Evolutionary conservation across 208 protist genomes (phyloP).

Genomic region (Trypanosoma melophagium): DNA sequence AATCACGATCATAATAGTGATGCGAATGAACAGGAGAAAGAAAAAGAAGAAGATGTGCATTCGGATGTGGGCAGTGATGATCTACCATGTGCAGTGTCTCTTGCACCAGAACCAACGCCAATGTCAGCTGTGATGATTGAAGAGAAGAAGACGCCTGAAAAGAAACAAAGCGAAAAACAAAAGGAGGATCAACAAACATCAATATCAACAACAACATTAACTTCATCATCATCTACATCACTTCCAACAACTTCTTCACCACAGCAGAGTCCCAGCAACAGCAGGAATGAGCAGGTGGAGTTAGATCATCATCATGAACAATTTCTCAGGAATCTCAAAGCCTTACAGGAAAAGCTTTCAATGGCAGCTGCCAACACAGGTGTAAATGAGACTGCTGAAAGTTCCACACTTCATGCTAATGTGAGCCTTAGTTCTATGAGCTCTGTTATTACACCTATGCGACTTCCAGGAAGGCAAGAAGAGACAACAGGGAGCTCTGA

Average conservation of each 20-base stretch:
- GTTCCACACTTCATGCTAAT: conserved; percentile 8
- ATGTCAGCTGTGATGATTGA: neutral
- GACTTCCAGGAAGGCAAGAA: neutral
- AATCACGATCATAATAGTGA: no score
- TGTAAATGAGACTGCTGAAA: neutral
- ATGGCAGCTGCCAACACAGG: neutral
- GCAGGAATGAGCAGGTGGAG: neutral
- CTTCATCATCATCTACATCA: neutral
- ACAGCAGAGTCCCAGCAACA: no score
- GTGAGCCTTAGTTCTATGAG: conserved; percentile 28
- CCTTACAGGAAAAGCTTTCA: conserved; percentile 20
- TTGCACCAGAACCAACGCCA: neutral
- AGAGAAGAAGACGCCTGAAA: neutral
- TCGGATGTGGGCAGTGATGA: conserved; percentile 5
- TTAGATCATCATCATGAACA: conserved; percentile 18
- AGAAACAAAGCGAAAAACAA: neutral
- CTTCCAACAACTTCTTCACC: neutral
- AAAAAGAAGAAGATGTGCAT: neutral
- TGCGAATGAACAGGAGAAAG: no score
- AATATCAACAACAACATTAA: neutral
- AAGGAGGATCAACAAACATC: no score
- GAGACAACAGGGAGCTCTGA: neutral
- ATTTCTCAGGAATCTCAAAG: conserved; percentile 23
- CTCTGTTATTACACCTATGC: conserved; percentile 1
- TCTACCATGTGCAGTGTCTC: neutral